Base-by-base conservation (phyloP, 192 early-diverging fungal species). In the Umbelopsis vinacea region DNA sequence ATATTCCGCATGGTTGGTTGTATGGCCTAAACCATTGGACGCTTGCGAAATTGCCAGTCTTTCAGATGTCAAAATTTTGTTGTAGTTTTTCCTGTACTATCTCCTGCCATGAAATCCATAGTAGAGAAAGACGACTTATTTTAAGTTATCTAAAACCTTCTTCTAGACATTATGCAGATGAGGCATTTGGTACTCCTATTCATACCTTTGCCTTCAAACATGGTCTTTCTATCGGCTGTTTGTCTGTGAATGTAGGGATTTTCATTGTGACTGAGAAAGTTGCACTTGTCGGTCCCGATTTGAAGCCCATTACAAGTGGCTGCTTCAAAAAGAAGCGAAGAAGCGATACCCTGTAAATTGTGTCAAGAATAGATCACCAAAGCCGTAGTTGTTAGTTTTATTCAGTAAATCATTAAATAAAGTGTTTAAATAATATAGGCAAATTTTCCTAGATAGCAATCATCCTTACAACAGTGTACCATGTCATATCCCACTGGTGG, bases 201-300 rank as follows among this genome's bases (percentile, higher is more conserved):
- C 29, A 63, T 37, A 37, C 19, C 57, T 63, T 38, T 63, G 26
- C 26, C 7, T 63, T 8, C 11, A 4, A 12, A 63, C 57, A 63
- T 3, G 26, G 46, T 46, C 15, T 14, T 29, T 29, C 35, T 17
- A 37, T 29, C 33, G 26, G 57, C 33, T 37, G 26, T 63, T 63
- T 37, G 29, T 63, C 57, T 63, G 33, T 35, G 57, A 63, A 63
- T 63, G 57, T 63, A 14, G 8, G 29, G 57, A 63, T 63, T 63
- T 63, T 14, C 57, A 63, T 63, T 63, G 57, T 63, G 33, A 63
- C 57, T 63, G 57, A 63, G 26, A 63, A 37, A 12, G 57, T 29
- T 37, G 29, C 57, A 15, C 29, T 37, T 26, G 33, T 26, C 19
- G 14, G 57, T 63, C 57, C 57, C 57, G 35, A 35, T 63, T 63